Evolutionary conservation across 805 yeast species (phyloP), one percentile per base, ranked within the genome.

Genomic region (Saccharomycopsis babjevae): DNA sequence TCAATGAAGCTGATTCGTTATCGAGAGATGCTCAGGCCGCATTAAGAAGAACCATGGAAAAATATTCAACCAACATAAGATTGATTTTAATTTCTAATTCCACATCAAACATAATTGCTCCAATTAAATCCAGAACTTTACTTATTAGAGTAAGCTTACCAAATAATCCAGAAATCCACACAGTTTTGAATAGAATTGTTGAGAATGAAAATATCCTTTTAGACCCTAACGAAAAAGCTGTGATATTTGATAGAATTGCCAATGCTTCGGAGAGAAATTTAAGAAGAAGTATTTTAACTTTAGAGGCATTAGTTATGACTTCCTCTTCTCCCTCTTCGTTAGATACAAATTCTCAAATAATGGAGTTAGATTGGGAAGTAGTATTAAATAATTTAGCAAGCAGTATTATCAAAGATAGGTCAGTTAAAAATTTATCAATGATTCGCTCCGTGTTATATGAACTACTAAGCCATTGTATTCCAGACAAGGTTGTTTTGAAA

Each of bases 21-120:
- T 85, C 91, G 22, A 81, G 96, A 72, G 97, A 92, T 71, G 97
- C 97, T 0, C 97, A 92, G 70, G 96, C 97, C 3, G 97, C 97
- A 0, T 76, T 92, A 64, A 84, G 97, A 79, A 81, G 97, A 73
- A 92, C 97, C 0, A 92, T 92, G 97, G 97, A 92, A 70, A 92
- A 90, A 71, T 92, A 90, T 72, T 89, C 97, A 1, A 80, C 86
- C 28, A 92, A 90, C 69, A 83, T 94, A 66, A 81, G 99, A 63
- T 76, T 94, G 64, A 82, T 94, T 40, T 75, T 94, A 75, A 79
- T 94, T 22, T 89, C 97, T 67, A 93, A 90, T 70, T 83, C 97
- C 2, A 89, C 96, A 30, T 89, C 97, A 25, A 89, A 88, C 65
- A 92, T 94, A 62, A 93, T 94, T 62, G 85, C 90, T 1, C 99